phyloP scores from a whole-genome alignment of 306 rosid genomes.

The Prunus mume region DNA sequence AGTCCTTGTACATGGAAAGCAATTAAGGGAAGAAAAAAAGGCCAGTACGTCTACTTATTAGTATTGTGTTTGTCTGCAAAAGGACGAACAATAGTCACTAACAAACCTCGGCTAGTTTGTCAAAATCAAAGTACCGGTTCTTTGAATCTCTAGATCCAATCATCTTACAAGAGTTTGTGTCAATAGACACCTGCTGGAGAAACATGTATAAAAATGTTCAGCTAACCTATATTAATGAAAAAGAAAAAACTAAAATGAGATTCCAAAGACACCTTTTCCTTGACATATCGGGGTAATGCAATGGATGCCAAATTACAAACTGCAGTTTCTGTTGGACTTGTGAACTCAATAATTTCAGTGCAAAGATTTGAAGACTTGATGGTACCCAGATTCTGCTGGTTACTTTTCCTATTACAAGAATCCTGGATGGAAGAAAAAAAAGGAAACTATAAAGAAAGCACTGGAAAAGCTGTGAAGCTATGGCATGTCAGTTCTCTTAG shows the following conservation, averaged over 20 bases:
- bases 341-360: constrained; percentile 81
- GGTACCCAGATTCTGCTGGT: constrained; percentile 84
- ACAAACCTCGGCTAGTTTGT: constrained; percentile 70
- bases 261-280: constrained; percentile 62
- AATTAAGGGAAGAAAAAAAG: not conserved
- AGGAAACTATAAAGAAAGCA: not conserved
- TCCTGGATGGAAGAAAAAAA: constrained; percentile 34
- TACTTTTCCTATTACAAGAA: constrained; percentile 78
- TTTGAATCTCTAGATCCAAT: constrained; percentile 71
- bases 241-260: not conserved
- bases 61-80: too few species aligned
- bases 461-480: not conserved
- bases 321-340: constrained; percentile 87
- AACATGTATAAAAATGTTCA: not conserved
- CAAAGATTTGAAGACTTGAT: constrained; percentile 86
- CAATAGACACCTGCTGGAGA: constrained; percentile 47
- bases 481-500: not conserved
- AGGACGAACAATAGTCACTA: not conserved
- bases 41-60: not conserved
- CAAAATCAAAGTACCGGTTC: constrained; percentile 78
- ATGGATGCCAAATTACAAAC: constrained; percentile 91
- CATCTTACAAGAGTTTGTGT: constrained; percentile 48
- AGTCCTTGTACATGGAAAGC: not conserved
- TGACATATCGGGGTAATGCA: constrained; percentile 81
- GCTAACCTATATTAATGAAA: not conserved